Evolutionary conservation across 2,329 filamentous ascomycete species (phyloP).

Genomic region (Onygenales sp.): DNA sequence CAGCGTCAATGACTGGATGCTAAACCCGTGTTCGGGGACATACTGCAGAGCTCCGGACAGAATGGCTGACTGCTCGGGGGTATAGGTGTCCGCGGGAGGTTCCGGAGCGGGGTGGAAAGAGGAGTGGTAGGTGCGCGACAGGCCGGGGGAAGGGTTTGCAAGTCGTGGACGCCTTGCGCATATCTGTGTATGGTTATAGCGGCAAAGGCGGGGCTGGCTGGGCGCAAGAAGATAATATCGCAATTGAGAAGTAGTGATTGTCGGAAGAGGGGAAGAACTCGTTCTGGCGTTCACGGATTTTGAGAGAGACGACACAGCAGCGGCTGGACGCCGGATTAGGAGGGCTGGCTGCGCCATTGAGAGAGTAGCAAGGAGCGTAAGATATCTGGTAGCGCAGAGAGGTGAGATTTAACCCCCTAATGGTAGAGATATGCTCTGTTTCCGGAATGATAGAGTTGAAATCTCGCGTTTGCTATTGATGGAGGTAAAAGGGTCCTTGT

Average conservation of each 20-base stretch:
- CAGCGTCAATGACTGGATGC: conserved; percentile 58
- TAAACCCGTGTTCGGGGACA: conserved; percentile 77
- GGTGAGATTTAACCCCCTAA: no score
- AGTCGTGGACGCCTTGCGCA: neutral
- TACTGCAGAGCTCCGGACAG: conserved; percentile 71
- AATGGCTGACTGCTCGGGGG: conserved; percentile 59
- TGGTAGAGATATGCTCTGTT: no score
- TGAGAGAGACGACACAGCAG: neutral
- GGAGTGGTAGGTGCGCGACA: conserved; percentile 55
- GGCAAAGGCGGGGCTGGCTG: neutral
- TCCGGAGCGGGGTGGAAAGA: conserved; percentile 55
- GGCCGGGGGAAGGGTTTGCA: conserved; percentile 17
- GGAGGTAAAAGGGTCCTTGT: no score
- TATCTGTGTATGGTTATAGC: neutral
- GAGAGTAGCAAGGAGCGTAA: neutral
- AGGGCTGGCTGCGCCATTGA: neutral
- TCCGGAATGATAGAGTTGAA: no score
- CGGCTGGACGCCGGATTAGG: neutral
- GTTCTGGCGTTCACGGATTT: neutral
- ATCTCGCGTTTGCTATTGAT: no score
- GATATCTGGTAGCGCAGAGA: neutral
- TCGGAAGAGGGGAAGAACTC: neutral
- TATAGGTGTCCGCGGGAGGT: conserved; percentile 48
- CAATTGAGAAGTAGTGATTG: neutral
- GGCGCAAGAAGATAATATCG: neutral